These are phyloP conservation scores for Lactarius evosmus DNA, from an alignment of 768 basidiomycete species.

Conservation along the genomic window DNA sequence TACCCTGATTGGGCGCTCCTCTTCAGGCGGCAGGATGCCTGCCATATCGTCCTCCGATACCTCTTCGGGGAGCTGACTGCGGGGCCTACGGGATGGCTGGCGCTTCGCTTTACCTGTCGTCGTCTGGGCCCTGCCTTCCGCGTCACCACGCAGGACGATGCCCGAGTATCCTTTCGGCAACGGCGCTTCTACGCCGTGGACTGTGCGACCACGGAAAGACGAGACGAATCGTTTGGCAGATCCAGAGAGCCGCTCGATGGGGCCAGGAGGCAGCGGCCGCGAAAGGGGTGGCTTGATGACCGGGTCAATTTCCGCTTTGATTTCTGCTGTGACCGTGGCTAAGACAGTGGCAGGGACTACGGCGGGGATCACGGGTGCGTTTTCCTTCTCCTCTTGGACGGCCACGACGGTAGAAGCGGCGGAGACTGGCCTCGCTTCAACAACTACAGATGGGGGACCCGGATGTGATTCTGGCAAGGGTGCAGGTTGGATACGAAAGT, in stretches of 20 bases:
- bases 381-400: not conserved
- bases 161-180: conserved; percentile 69
- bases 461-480: conserved; percentile 22
- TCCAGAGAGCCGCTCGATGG: conserved; percentile 13
- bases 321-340: not conserved
- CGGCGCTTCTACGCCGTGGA: conserved; percentile 61
- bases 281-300: not conserved
- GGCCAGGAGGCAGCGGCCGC: not conserved
- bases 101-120: conserved; percentile 33
- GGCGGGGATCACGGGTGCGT: not conserved
- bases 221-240: conserved; percentile 48
- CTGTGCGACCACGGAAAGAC: conserved; percentile 69
- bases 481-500: conserved; percentile 54
- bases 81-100: conserved; percentile 30
- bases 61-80: conserved; percentile 33
- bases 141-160: conserved; percentile 49
- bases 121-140: conserved; percentile 20
- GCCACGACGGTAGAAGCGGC: not conserved
- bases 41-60: conserved; percentile 24
- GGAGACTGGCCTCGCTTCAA: not conserved
- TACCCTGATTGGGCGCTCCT: conserved; percentile 33
- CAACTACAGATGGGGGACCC: not conserved
- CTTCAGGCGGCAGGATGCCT: conserved; percentile 25
- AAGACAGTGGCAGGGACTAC: not conserved
- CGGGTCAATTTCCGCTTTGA: not conserved